phyloP scores from a whole-genome alignment of 2,329 filamentous ascomycete genomes.

The Sporothrix euskadiensis region DNA sequence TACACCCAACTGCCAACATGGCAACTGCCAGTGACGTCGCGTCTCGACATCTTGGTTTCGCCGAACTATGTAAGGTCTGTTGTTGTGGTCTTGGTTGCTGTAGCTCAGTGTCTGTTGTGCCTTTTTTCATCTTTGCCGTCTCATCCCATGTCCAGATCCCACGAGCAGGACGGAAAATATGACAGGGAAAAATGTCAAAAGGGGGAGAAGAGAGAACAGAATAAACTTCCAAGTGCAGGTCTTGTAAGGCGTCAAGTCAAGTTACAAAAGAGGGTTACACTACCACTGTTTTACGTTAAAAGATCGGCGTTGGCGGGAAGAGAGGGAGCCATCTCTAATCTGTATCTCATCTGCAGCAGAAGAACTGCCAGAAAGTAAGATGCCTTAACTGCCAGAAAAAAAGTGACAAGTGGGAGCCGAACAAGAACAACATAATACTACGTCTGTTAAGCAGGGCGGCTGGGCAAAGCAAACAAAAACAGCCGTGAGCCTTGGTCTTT shows the following conservation, averaged over 20 bases:
- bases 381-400: not conserved
- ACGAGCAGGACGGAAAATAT: not conserved
- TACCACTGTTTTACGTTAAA: not conserved
- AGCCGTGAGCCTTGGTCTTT: not conserved
- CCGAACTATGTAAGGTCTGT: not conserved
- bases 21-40: not conserved
- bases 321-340: not conserved
- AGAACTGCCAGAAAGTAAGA: not conserved
- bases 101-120: not conserved
- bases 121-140: not conserved
- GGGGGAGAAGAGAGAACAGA: not conserved
- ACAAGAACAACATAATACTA: not conserved
- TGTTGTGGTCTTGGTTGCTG: not conserved
- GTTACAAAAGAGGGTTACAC: not conserved
- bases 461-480: not conserved
- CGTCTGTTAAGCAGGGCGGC: not conserved
- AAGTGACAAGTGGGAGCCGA: not conserved
- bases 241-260: not conserved
- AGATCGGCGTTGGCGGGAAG: not conserved
- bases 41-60: slow-evolving; percentile 8
- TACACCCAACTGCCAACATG: not conserved
- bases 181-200: not conserved
- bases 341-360: not conserved
- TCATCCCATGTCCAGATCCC: not conserved
- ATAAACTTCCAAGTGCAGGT: not conserved